Conservation (phyloP, 129 eudicot species). For the Centrapalus pauciflorus region DNA sequence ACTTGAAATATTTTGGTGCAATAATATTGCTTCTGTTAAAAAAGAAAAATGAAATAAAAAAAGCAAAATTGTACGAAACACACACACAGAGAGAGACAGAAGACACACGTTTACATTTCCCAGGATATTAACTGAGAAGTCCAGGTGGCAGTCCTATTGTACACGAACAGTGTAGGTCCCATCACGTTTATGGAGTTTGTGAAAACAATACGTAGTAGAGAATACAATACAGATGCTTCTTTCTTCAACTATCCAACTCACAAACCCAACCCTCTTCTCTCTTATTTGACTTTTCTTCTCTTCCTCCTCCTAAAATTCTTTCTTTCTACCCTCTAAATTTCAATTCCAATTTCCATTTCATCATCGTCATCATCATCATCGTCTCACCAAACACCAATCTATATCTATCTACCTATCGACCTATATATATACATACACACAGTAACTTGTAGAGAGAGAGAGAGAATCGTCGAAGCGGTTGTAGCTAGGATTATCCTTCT, state of each 20-base stretch:
- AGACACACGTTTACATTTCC: conserved; percentile 43
- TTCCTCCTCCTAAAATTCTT: too few relatives aligned
- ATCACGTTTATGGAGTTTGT: conserved; percentile 1
- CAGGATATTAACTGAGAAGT: conserved; percentile 19
- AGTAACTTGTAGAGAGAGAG: background rate
- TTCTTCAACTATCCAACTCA: conserved; percentile 1
- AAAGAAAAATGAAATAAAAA: background rate
- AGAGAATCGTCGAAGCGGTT: conserved; percentile 14
- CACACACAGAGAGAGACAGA: background rate
- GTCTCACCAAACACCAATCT: conserved; percentile 30
- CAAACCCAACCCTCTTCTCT: background rate
- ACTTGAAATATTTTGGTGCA: too few relatives aligned
- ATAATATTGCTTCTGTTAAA: too few relatives aligned
- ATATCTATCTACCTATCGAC: background rate
- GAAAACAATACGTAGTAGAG: conserved; percentile 28
- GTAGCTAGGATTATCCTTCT: conserved; percentile 14
- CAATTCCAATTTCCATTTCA: too few relatives aligned
- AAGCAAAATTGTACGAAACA: background rate
- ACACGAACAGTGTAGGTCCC: conserved; percentile 13
- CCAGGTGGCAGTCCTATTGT: conserved; percentile 33
- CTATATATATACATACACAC: background rate
- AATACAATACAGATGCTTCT: too few relatives aligned
- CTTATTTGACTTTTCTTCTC: conserved; percentile 10
- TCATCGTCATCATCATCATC: background rate
- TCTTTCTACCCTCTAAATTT: background rate